Conservation (phyloP, 2,329 filamentous ascomycete genomes). For the Calonectria pseudoreteaudii region DNA sequence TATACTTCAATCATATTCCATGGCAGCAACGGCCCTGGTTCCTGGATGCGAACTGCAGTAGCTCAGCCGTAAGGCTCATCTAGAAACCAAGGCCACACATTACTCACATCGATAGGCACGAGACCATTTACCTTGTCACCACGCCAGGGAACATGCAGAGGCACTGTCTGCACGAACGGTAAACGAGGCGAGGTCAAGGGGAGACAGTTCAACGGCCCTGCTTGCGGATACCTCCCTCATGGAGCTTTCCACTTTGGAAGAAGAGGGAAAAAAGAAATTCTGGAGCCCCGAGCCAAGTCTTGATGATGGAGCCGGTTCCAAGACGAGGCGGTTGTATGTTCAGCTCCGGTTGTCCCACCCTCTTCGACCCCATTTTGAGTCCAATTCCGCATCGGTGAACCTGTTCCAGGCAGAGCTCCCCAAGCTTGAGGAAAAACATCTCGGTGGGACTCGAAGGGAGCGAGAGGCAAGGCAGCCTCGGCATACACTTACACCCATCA, state of each 20-base stretch:
- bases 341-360: not conserved
- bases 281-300: not conserved
- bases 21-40: conserved; percentile 14
- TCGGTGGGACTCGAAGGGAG: not conserved
- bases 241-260: conserved; percentile 23
- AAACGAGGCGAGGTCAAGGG: not conserved
- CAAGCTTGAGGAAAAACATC: not conserved
- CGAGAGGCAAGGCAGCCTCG: conserved; percentile 11
- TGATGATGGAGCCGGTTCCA: not conserved
- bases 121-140: conserved; percentile 19
- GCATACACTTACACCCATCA: not conserved
- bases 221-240: conserved; percentile 6
- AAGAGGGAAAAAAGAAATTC: not conserved
- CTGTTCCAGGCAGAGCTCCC: not conserved
- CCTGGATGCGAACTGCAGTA: conserved; percentile 20
- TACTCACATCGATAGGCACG: conserved; percentile 23
- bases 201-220: conserved; percentile 10
- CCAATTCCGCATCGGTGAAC: not conserved
- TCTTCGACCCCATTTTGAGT: not conserved
- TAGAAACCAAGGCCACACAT: conserved; percentile 6
- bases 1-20: conserved; percentile 13
- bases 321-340: conserved; percentile 7
- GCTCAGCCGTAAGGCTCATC: conserved; percentile 29
- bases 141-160: conserved; percentile 8
- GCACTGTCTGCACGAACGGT: conserved; percentile 3